Evolutionary conservation across 257 asterid genomes (phyloP), one percentile per base, ranked within the genome.

Genomic region (Paraleonurus japonicus): DNA sequence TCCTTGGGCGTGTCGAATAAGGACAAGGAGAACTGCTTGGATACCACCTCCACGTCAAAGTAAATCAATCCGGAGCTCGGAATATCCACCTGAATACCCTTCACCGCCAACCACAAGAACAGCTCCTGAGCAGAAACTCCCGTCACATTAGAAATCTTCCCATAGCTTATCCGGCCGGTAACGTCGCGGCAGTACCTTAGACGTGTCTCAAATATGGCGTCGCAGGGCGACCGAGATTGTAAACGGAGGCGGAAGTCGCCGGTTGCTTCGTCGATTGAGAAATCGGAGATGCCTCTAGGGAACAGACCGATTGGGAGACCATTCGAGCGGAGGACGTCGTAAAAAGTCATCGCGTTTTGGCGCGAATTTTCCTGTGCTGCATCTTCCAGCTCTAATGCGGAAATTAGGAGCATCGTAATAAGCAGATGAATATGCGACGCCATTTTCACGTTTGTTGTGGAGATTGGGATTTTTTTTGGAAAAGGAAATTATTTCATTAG

Each of bases 21-120:
- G 11, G 96, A 87, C 70, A 89, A 53, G 1, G 93, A 86, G 23
- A 91, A 87, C 75, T 91, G 96, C 91, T 91, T 91, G 7, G 77
- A 85, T 62, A 87, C 90, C 72, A 87, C 88, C 12, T 88, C 92
- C 3, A 81, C 96, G 32, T 91, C 96, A 62, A 89, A 89, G 67
- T 89, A 89, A 75, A 92, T 89, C 92, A 92, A 85, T 0, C 96
- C 96, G 12, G 97, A 86, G 80, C 93, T 87, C 1, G 97, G 97
- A 51, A 87, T 65, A 75, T 92, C 97, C 22, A 89, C 97, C 77
- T 71, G 80, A 23, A 92, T 85, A 7, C 78, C 80, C 75, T 84
- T 83, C 39, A 91, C 96, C 11, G 95, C 86, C 27, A 89, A 79
- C 97, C 97, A 91, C 16, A 91, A 79, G 58, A 91, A 89, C 28